Base-by-base conservation (phyloP, 164 flowering plant species). In the Liriodendron chinense region DNA sequence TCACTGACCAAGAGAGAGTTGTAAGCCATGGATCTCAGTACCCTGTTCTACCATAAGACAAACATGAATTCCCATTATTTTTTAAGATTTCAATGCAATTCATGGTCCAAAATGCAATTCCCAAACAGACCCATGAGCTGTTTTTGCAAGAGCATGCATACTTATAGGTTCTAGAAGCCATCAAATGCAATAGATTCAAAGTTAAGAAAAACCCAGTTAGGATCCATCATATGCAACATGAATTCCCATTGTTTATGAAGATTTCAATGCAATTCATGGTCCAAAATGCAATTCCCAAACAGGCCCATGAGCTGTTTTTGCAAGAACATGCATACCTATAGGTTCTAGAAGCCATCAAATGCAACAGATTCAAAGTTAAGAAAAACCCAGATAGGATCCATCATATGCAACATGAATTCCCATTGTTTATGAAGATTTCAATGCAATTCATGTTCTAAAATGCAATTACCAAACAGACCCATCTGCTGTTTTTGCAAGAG, bases 111-210 rank as follows among this genome's bases (percentile, higher is more conserved):
- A 34, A 2, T 34, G 43, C 43, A 34, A 26, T 26, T 25, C 25
- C 28, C 7, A 50, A 59, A 67, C 16, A 34, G 18, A 73, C 62
- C 49, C 68, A 65, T 9, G 18, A 43, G 8, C 21, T 62, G 13
- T 62, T 13, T 61, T 53, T 71, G 12, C 26, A 47, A 69, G 53
- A 61, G 63, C 12, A 63, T 4, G 76, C 85, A 64, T 21, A 90
- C 97, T 92, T 71, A 86, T 83, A 69, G 94, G 94, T 75, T 86
- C 82, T 82, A 90, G 92, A 83, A 90, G 83, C 94, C 97, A 92
- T 84, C 81, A 34, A 34, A 34, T 34, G 43, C 4, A 34, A 34
- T 5, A 34, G 43, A 34, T 9, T 22, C 13, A 24, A 25, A 25
- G 20, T 1, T 34, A 6, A 13, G 16, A 21, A 63, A 74, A 67